phyloP scores from a whole-genome alignment of 2,329 filamentous ascomycete genomes.

The Xylariales sp. region DNA sequence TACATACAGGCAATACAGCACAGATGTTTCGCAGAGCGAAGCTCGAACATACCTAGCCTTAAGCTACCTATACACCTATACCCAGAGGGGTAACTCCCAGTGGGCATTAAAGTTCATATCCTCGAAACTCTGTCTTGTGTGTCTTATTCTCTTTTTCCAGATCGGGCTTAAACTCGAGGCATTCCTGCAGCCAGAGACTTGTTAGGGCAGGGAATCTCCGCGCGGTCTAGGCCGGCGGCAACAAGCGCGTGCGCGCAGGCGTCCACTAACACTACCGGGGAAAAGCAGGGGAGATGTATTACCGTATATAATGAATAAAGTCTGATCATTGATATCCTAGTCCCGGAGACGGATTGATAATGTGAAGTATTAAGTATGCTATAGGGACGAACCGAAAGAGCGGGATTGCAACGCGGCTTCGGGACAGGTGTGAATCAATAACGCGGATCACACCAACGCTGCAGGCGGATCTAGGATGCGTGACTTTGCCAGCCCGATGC shows the following conservation, averaged over 20 bases:
- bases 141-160: constrained; percentile 32
- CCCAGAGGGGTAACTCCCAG: constrained; percentile 19
- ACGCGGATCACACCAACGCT: constrained; percentile 33
- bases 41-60: constrained; percentile 15
- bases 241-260: constrained; percentile 26
- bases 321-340: constrained; percentile 23
- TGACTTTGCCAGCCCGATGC: constrained; percentile 32
- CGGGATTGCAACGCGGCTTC: constrained; percentile 23
- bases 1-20: constrained; percentile 23
- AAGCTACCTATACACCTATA: constrained; percentile 1
- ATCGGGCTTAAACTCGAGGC: constrained; percentile 35
- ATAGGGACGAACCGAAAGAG: constrained; percentile 21
- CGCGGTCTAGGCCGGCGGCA: constrained; percentile 35
- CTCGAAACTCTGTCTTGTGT: constrained; percentile 33
- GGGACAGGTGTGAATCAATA: constrained; percentile 31
- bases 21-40: constrained; percentile 32
- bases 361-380: constrained; percentile 19
- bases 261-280: constrained; percentile 18
- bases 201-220: constrained; percentile 29
- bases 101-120: constrained; percentile 18
- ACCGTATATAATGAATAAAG: constrained; percentile 20
- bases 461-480: constrained; percentile 37
- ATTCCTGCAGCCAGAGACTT: constrained; percentile 29
- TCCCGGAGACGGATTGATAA: constrained; percentile 10
- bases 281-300: constrained; percentile 11